Evolutionary conservation across 129 eudicot species (phyloP), one percentile per base, ranked within the genome.

Genomic region (Glebionis coronaria): DNA sequence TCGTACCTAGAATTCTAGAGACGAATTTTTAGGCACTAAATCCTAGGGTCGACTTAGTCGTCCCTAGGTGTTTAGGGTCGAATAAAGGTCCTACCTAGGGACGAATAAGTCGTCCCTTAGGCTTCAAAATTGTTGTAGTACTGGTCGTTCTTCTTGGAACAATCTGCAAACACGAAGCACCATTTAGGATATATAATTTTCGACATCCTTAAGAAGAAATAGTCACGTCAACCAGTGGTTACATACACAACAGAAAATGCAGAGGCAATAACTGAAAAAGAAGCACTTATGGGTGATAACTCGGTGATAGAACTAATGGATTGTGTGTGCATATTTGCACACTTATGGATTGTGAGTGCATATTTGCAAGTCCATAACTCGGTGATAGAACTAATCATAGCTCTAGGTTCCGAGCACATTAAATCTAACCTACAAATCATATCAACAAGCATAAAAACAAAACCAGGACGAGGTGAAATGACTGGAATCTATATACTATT

Each of bases 311-410:
- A n/a, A n/a, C n/a, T n/a, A n/a, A n/a, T n/a, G n/a, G n/a, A n/a
- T n/a, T n/a, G n/a, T n/a, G n/a, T n/a, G n/a, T n/a, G n/a, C n/a
- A n/a, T n/a, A n/a, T 74, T 79, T 82, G 91, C 97, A 93, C 90
- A 76, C 23, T n/a, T n/a, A n/a, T 89, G 97, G 23, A 93, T 64
- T 69, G 99, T 93, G 72, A 93, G 95, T 3, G 99, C 99, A 82
- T 93, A 93, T 80, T 86, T 93, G 83, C 99, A 93, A 4, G 99
- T 93, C 16, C 97, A 82, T 65, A 93, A 75, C 76, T 93, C 99
- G 10, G 95, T 93, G 25, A n/a, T n/a, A n/a, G n/a, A n/a, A n/a
- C n/a, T n/a, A n/a, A n/a, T n/a, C n/a, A n/a, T n/a, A n/a, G n/a
- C n/a, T n/a, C n/a, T n/a, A n/a, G n/a, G n/a, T n/a, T n/a, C n/a